Evolutionary conservation across 257 asterid genomes (phyloP), one percentile per base, ranked within the genome.

Genomic region (Anisodus tanguticus): DNA sequence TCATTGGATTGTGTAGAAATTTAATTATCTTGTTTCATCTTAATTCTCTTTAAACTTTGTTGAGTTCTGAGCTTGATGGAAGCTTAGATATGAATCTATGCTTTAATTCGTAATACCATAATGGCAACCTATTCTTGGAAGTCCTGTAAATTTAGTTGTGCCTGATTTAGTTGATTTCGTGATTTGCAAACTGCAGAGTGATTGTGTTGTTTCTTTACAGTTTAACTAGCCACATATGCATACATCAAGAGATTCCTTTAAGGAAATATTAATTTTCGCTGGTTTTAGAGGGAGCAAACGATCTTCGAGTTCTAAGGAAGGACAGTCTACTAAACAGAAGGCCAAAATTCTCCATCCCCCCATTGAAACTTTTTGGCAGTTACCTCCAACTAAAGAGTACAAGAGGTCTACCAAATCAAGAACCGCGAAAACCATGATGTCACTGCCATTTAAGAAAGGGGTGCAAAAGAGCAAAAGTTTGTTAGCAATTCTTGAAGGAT

Each of bases 341-440:
- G 74, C 86, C 49, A 88, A 81, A 80, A 53, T 72, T 15, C 8
- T 85, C 11, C 90, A 88, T 80, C 97, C 92, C 45, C 92, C 93
- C 0, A 89, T 91, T 58, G 97, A 93, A 83, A 86, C 84, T 37
- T 82, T 87, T 86, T 92, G 94, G 95, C 91, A 86, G 35, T 82
- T 90, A 43, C 86, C 85, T 41, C 88, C 90, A 51, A 6, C 37
- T 10, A 76, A 85, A 49, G 87, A 87, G 85, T n/a, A 66, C 8
- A 82, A 81, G 59, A 76, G 12, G 17, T 57, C 85, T 39, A 17
- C 9, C 26, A 8, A 8, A 47, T 68, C 86, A 39, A 69, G 57
- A 39, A 79, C 84, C 67, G 41, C 82, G 82, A 90, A n/a, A 87
- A 57, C 60, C 43, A 88, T 90, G 88, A 62, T 92, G 79, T 86